Evolutionary conservation across 2,329 filamentous ascomycete genomes (phyloP).

Genomic region (Phialophora chinensis): DNA sequence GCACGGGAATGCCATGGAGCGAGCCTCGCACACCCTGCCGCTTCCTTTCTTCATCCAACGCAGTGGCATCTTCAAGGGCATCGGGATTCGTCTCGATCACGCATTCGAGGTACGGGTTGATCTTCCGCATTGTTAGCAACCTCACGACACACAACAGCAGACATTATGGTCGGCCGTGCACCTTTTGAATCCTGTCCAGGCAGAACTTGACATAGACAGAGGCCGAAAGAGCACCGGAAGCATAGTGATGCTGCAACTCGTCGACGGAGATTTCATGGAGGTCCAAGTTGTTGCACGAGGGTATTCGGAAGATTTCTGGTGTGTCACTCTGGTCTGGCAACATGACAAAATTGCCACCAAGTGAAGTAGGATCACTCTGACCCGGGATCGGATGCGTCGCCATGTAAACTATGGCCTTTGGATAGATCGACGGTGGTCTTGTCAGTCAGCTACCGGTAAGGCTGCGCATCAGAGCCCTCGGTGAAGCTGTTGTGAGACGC

Average conservation of each 20-base stretch:
- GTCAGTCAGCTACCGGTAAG: background rate
- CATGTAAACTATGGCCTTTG: background rate
- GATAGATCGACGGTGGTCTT: background rate
- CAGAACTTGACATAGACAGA: slow-evolving; percentile 37
- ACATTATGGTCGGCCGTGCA: slow-evolving; percentile 9
- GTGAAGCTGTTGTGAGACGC: background rate
- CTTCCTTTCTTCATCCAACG: slow-evolving; percentile 41
- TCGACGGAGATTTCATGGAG: slow-evolving; percentile 39
- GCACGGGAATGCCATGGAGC: slow-evolving; percentile 46
- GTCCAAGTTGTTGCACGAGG: slow-evolving; percentile 30
- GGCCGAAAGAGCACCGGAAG: slow-evolving; percentile 31
- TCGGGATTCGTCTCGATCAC: slow-evolving; percentile 43
- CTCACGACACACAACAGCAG: background rate
- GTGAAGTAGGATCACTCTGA: background rate
- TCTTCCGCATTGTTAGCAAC: slow-evolving; percentile 11
- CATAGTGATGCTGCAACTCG: slow-evolving; percentile 36
- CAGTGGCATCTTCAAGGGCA: slow-evolving; percentile 35
- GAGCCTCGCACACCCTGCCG: slow-evolving; percentile 40
- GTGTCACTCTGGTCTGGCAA: slow-evolving; percentile 27
- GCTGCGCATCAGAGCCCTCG: background rate
- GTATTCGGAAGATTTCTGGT: slow-evolving; percentile 35
- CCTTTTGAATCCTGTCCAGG: slow-evolving; percentile 37
- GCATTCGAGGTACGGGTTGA: slow-evolving; percentile 39
- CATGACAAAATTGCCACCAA: slow-evolving; percentile 19
- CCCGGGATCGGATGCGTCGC: too few species aligned